Base-by-base conservation (phyloP, 768 basidiomycete genomes). In the Boletales sp. region DNA sequence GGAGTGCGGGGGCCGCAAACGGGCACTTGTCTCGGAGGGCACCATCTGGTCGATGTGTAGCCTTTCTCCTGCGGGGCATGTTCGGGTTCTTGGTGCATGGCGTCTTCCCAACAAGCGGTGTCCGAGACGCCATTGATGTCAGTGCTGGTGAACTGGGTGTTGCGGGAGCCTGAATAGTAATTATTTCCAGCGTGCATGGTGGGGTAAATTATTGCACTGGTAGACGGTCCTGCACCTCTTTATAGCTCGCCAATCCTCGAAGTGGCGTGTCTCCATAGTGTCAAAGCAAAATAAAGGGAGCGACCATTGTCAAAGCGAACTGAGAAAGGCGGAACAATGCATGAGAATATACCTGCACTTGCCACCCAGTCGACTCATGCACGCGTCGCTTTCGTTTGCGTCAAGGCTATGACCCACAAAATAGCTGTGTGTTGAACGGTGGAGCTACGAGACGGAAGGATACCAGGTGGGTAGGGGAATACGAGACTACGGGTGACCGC, bases 261-360 rank as follows among this genome's bases (percentile, higher is more conserved):
- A 21, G 56, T 53, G 47, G 62, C 31, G 52, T 34, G 40, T 49
- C 34, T 45, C 45, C 47, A 21, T 31, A 37, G 14, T 44, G 43
- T 59, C 42, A 45, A 48, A 38, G 36, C 10, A n/a, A 37, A 42
- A 43, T 37, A 35, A 49, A 49, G 27, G 31, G 30, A 47, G 32
- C 34, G 43, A 41, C 27, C 52, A 43, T 52, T 24, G 50, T 57
- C 48, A 36, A 48, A 42, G 53, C 37, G 45, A 31, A 37, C 45
- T 40, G 37, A 46, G 47, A 49, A 53, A 37, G 35, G 44, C 36
- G 42, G 36, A 43, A 56, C 35, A 47, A 48, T 43, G 41, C 27
- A 44, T 47, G 30, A 15, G 46, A 59, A 43, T 17, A 53, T 15
- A 24, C 31, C 40, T 39, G 49, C 51, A 57, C 56, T 40, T 50